Percentiles rank a stretch among this genome's conserved stretches.
Evolutionary conservation across 441 rosid genomes (phyloP).

Genomic region (Rhodomyrtus psidioides): DNA sequence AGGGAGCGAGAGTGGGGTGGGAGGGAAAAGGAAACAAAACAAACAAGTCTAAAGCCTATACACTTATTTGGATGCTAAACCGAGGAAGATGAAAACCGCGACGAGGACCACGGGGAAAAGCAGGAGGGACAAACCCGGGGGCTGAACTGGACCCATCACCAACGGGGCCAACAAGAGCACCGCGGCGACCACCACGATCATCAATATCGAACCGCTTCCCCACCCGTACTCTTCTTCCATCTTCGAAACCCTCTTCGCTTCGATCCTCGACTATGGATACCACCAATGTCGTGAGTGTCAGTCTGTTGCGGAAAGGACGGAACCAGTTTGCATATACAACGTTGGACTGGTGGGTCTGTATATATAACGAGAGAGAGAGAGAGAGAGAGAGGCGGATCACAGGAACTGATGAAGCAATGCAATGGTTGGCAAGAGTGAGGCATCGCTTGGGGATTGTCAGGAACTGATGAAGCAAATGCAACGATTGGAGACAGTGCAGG

Average conservation of each 20-base stretch:
- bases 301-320: background rate
- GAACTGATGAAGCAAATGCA: background rate
- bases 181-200: slow-evolving; percentile 15
- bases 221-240: slow-evolving; percentile 15
- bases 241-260: background rate
- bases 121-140: slow-evolving; percentile 8
- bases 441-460: background rate
- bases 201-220: slow-evolving; percentile 10
- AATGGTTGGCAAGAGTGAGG: background rate
- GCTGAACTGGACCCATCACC: slow-evolving; percentile 14
- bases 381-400: background rate
- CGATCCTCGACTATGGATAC: background rate
- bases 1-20: too few species aligned
- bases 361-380: background rate
- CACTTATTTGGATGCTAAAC: background rate
- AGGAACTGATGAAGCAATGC: background rate
- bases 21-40: background rate
- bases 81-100: slow-evolving; percentile 6
- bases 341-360: background rate
- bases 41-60: background rate
- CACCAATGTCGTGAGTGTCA: background rate
- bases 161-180: slow-evolving; percentile 17
- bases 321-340: background rate
- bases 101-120: slow-evolving; percentile 8
- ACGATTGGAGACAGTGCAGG: background rate